Percentiles rank a stretch among this genome's conserved stretches.
Conservation (phyloP, 1,284 basidiomycete species). For the Sphaerobolus stellatus region DNA sequence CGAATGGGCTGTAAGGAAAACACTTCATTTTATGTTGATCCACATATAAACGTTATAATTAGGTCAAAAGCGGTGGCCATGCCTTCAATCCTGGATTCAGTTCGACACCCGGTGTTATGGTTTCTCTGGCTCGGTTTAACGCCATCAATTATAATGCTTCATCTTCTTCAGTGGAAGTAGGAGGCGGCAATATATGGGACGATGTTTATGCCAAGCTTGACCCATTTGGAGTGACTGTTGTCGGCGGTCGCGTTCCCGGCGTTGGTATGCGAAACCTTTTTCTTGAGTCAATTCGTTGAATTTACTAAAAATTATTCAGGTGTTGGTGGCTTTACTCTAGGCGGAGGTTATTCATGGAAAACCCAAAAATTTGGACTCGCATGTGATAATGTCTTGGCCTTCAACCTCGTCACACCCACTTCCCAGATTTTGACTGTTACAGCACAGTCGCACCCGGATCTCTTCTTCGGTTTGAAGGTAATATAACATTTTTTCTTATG, state of each 20-base stretch:
- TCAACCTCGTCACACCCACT: conserved; percentile 21
- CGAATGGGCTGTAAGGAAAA: not conserved
- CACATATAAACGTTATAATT: too few species aligned
- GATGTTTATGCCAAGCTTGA: conserved; percentile 22
- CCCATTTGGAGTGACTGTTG: conserved; percentile 18
- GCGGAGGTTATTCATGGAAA: conserved; percentile 23
- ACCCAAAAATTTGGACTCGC: conserved; percentile 20
- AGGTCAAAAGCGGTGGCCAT: conserved; percentile 25
- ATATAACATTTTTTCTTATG: too few species aligned
- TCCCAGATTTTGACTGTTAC: conserved; percentile 20
- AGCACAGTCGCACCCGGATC: conserved; percentile 33
- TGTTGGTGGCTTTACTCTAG: not conserved
- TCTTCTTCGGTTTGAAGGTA: conserved; percentile 1
- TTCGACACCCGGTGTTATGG: conserved; percentile 25
- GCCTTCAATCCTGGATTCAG: conserved; percentile 22
- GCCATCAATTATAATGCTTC: conserved; percentile 14
- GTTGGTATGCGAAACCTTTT: conserved; percentile 12
- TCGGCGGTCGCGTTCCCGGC: conserved; percentile 22
- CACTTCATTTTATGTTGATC: not conserved
- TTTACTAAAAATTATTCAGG: not conserved
- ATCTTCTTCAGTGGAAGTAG: conserved; percentile 15
- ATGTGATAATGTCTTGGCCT: conserved; percentile 20
- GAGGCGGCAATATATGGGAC: conserved; percentile 23
- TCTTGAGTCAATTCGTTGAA: not conserved
- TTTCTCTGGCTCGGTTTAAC: conserved; percentile 23